phyloP scores from a whole-genome alignment of 2,329 filamentous ascomycete species.

The Aspergillus alliaceus region DNA sequence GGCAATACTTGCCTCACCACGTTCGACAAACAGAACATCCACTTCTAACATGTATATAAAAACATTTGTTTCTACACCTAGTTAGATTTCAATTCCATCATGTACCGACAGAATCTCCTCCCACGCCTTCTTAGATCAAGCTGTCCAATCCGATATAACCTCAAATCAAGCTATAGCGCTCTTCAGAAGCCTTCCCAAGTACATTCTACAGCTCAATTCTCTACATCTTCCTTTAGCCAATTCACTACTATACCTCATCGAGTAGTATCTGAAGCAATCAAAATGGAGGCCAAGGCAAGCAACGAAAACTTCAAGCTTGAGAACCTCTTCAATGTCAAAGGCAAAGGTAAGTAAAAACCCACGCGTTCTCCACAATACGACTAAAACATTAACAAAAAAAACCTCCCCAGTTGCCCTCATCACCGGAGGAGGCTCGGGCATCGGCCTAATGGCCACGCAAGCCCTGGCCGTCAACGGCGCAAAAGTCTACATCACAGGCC shows the following conservation, averaged over 20 bases:
- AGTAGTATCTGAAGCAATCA: conserved; percentile 3
- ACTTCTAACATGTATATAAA: too few species aligned
- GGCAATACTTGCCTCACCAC: neutral
- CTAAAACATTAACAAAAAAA: conserved; percentile 8
- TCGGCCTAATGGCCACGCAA: conserved; percentile 64
- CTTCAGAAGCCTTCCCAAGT: neutral
- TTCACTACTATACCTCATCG: neutral
- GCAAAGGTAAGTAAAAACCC: conserved; percentile 37
- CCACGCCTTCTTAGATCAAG: neutral
- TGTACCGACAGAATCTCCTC: neutral
- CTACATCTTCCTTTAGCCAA: neutral
- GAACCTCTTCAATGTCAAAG: conserved; percentile 57
- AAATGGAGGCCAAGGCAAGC: conserved; percentile 34
- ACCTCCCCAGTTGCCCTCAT: conserved; percentile 57
- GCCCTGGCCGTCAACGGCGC: conserved; percentile 60
- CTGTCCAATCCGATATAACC: neutral
- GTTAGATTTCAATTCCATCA: neutral
- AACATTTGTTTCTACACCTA: too few species aligned
- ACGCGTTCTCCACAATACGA: neutral
- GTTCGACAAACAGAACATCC: neutral
- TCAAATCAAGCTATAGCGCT: neutral
- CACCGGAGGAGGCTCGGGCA: conserved; percentile 64
- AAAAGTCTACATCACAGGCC: conserved; percentile 62
- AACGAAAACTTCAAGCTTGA: conserved; percentile 48
- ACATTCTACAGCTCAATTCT: neutral